Conservation (phyloP, 768 basidiomycete genomes). For the Boletus rufocinnamomeus region DNA sequence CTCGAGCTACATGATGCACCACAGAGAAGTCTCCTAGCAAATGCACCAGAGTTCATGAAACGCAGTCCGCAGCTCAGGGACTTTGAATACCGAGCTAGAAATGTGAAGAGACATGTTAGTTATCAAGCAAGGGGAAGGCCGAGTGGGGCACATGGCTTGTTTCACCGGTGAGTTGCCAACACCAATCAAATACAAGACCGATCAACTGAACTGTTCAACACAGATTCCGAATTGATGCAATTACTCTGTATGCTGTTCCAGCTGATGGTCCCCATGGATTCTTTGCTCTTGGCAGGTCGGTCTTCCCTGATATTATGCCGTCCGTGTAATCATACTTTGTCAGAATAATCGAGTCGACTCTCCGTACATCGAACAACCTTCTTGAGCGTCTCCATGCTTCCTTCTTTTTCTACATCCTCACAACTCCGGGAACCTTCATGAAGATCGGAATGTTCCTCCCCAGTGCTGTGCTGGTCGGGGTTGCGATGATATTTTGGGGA, state of each 20-base stretch:
- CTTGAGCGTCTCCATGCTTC: constrained; percentile 96
- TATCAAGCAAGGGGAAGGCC: constrained; percentile 80
- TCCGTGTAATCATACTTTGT: constrained; percentile 1
- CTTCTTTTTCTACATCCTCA: constrained; percentile 88
- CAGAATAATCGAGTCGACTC: constrained; percentile 83
- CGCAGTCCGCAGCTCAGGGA: constrained; percentile 46
- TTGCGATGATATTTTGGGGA: constrained; percentile 85
- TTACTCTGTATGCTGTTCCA: constrained; percentile 88
- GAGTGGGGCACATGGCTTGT: constrained; percentile 88
- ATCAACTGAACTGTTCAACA: background rate
- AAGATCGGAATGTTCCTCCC: constrained; percentile 93
- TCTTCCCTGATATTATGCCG: constrained; percentile 1
- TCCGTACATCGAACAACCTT: constrained; percentile 91
- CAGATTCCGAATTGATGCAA: constrained; percentile 92
- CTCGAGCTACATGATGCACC: constrained; percentile 50
- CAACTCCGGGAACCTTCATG: constrained; percentile 63
- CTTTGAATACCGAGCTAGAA: constrained; percentile 61
- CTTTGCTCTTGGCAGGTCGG: constrained; percentile 85
- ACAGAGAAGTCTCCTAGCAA: constrained; percentile 37
- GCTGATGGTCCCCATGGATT: constrained; percentile 94
- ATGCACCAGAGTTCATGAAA: constrained; percentile 49
- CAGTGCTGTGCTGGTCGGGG: constrained; percentile 79
- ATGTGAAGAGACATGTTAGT: constrained; percentile 66
- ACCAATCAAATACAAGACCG: background rate
- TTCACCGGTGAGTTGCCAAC: constrained; percentile 67